Base-by-base conservation (phyloP, 768 basidiomycete species). In the Calvatia gigantea region DNA sequence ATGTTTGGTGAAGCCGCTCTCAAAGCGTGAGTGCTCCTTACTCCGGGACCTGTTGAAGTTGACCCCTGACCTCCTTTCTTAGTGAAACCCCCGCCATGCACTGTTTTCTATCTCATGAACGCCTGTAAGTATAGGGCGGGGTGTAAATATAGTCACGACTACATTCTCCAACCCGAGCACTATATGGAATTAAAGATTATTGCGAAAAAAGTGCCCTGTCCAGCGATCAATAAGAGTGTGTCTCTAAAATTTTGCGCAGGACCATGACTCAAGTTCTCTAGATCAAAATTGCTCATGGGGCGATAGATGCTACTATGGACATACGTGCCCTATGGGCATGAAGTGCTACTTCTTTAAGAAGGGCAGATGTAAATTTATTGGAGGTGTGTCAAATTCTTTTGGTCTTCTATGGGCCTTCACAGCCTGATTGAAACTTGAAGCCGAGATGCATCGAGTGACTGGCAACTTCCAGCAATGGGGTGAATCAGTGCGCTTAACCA, bases 81-180 rank as follows among this genome's bases (percentile, higher is more conserved):
- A 84, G 84, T 86, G 62, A 80, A 72, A 62, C 85, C 85, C 1
- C 79, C 86, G 21, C 85, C 86, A 14, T 87, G 86, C 64, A 86
- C 84, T 15, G 68, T 84, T 47, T 85, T 82, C 68, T 87, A 86
- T 64, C 71, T 87, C 25, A 75, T 81, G 28, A 75, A 72, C 44
- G 21, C 39, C 23, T 87, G 86, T 72, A 82, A 83, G 63, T 77
- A 79, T 53, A 84, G 81, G 14, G 63, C 69, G 7, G 75, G 77
- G 23, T 87, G 85, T 65, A 81, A 77, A 68, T 87, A 81, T 57
- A 79, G 68, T 12, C 85, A 87, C 55, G 80, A 87, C 61, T 87
- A 86, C 62, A 57, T 81, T 29, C 68, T 87, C 5, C 73, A 78
- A 23, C 70, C 70, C 3, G 80, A 85, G 42, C 74, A 87, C 56